Evolutionary conservation across 108 stramenopile species (phyloP).

Genomic region (Nitzschia palea): DNA sequence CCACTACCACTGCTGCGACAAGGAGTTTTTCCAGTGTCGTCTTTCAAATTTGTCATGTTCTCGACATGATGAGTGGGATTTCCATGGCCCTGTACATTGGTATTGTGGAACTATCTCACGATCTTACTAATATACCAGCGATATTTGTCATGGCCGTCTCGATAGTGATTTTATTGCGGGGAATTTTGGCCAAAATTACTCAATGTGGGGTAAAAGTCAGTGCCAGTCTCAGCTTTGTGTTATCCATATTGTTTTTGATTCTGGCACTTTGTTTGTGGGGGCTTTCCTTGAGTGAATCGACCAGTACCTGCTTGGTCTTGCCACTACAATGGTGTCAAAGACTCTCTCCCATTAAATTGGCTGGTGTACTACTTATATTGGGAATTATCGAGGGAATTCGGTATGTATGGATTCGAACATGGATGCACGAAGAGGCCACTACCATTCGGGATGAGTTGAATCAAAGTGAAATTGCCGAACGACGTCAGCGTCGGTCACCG

Average conservation of each 20-base stretch:
- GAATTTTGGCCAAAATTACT: conserved; percentile 12
- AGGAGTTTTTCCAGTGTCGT: conserved; percentile 17
- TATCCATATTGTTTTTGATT: not conserved
- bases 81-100: not conserved
- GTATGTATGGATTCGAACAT: conserved; percentile 2
- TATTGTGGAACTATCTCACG: too few species aligned
- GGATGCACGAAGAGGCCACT: conserved; percentile 5
- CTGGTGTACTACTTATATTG: not conserved
- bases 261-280: not conserved
- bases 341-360: not conserved
- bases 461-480: not conserved
- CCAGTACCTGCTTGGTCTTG: not conserved
- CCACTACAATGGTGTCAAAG: too few species aligned
- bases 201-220: not conserved
- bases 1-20: not conserved
- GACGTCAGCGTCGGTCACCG: not conserved
- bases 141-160: too few species aligned
- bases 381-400: not conserved
- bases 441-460: not conserved
- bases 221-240: not conserved
- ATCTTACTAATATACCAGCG: too few species aligned
- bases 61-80: not conserved
- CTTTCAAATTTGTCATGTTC: conserved; percentile 7
- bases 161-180: too few species aligned
- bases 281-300: not conserved